Base-by-base conservation (phyloP, 768 basidiomycete genomes). In the Neoboletus brunneissimus region DNA sequence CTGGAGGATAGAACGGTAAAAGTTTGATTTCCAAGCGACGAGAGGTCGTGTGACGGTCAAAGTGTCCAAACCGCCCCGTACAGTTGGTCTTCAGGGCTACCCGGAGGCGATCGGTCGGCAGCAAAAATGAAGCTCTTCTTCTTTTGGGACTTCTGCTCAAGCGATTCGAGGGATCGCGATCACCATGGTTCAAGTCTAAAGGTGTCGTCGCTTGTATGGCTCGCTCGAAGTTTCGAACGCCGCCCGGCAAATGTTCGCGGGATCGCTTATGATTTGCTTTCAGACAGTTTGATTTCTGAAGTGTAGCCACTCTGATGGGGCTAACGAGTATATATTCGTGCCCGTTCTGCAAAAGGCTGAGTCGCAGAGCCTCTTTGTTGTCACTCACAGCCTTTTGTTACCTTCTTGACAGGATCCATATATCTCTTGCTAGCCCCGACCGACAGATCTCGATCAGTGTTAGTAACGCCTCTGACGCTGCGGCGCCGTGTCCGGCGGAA, bases 211-310 rank as follows among this genome's bases (percentile, higher is more conserved):
- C 67, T 71, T 69, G 64, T 49, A 25, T 53, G 5, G 43, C 35
- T 23, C 53, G 40, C 58, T 57, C 50, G 48, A 53, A 46, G 47
- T 53, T 58, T 55, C 38, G 55, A 62, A 63, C 47, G 44, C 65
- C 65, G 68, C 54, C 58, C 64, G 68, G 64, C 54, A 65, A 68
- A 67, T 51, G 60, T 61, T 69, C 68, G 68, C 68, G 68, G 68
- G 68, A 69, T 66, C 68, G 68, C 68, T 69, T 67, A 61, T 31
- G 23, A 0, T 47, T 27, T 4, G 23, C 40, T 53, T 60, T 29
- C 53, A 37, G 35, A 44, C 41, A 27, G 6, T 20, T 48, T 41
- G 45, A 13, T 44, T 18, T 43, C 42, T 58, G 13, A 18, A 40
- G 38, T 11, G 25, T 29, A 34, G 51, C 31, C 22, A 22, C 15